Percentiles rank a stretch among this genome's conserved stretches.
Conservation (phyloP, 345 rosid species). For the Punica granatum region DNA sequence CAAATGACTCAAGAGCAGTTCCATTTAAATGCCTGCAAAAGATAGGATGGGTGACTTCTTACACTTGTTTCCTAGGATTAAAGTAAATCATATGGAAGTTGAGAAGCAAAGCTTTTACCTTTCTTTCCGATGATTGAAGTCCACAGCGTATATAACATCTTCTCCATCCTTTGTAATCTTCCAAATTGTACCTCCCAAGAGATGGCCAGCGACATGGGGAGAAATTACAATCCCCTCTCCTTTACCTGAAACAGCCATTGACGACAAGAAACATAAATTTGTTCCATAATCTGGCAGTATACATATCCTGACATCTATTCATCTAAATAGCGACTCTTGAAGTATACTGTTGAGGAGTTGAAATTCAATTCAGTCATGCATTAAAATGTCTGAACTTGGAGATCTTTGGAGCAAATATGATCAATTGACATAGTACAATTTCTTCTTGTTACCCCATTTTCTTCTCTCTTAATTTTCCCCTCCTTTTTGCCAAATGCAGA, state of each 20-base stretch:
- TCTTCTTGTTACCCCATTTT: not conserved
- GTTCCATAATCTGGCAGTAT: not conserved
- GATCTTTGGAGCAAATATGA: not conserved
- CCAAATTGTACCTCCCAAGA: slow-evolving; percentile 94
- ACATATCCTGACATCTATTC: not conserved
- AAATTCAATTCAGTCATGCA: not conserved
- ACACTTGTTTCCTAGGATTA: not conserved
- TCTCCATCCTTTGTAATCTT: slow-evolving; percentile 98
- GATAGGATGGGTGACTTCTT: slow-evolving; percentile 8
- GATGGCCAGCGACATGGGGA: slow-evolving; percentile 96
- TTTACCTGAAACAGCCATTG: slow-evolving; percentile 46
- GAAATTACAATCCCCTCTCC: slow-evolving; percentile 97
- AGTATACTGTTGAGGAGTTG: not conserved
- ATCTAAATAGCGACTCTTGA: not conserved
- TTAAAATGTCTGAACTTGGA: not conserved
- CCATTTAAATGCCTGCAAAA: slow-evolving; percentile 93
- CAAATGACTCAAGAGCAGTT: slow-evolving; percentile 82
- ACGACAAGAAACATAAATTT: not conserved
- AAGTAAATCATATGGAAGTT: slow-evolving; percentile 10
- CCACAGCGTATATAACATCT: slow-evolving; percentile 95
- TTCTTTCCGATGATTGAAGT: slow-evolving; percentile 93
- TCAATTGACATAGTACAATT: not conserved
- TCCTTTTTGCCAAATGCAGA: not conserved
- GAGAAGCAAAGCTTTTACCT: slow-evolving; percentile 35
- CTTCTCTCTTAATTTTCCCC: too few relatives aligned